A percentile compares a stretch with the other conserved stretches of the same genome.
phyloP scores from a whole-genome alignment of 352 stramenopile species.

The Globisporangium parvum region DNA sequence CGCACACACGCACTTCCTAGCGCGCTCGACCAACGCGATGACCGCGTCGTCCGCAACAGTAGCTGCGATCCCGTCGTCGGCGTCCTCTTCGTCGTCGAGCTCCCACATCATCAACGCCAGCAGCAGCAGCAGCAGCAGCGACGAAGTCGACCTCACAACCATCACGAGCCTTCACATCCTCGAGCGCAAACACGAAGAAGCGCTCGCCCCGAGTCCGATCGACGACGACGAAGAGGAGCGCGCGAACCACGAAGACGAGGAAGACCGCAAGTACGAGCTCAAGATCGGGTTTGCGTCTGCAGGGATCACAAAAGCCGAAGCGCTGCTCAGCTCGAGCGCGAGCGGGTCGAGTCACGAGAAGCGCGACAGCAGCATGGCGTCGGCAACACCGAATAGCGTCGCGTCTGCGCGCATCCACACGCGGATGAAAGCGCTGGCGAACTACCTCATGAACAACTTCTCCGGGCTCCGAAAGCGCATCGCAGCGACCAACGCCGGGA shows the following conservation, averaged over 20 bases:
- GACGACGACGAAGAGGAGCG: conserved; percentile 7
- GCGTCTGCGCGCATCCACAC: conserved; percentile 17
- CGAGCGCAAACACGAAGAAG: conserved; percentile 12
- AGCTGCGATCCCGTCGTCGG: conserved; percentile 5
- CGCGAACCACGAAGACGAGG: conserved; percentile 12
- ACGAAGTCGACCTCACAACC: conserved; percentile 12
- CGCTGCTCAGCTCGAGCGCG: conserved; percentile 2
- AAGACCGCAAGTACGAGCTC: conserved; percentile 32
- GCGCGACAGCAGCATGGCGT: conserved; percentile 3
- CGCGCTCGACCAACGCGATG: conserved; percentile 2
- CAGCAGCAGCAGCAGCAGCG: conserved; percentile 13
- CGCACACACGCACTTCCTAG: conserved; percentile 6
- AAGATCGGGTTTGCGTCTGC: conserved; percentile 29
- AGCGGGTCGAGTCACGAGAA: conserved; percentile 11
- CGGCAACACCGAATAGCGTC: conserved; percentile 8
- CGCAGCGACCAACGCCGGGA: conserved; percentile 14
- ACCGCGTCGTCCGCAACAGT: conserved; percentile 2
- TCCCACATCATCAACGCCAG: background rate
- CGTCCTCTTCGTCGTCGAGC: background rate
- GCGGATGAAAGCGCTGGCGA: conserved; percentile 36
- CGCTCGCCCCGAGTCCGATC: conserved; percentile 6
- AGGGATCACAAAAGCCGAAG: background rate
- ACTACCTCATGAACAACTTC: conserved; percentile 40
- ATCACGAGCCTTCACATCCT: conserved; percentile 6
- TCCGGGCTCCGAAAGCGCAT: conserved; percentile 25